Conservation (phyloP, 805 yeast genomes). For the Metschnikowia anglica region DNA sequence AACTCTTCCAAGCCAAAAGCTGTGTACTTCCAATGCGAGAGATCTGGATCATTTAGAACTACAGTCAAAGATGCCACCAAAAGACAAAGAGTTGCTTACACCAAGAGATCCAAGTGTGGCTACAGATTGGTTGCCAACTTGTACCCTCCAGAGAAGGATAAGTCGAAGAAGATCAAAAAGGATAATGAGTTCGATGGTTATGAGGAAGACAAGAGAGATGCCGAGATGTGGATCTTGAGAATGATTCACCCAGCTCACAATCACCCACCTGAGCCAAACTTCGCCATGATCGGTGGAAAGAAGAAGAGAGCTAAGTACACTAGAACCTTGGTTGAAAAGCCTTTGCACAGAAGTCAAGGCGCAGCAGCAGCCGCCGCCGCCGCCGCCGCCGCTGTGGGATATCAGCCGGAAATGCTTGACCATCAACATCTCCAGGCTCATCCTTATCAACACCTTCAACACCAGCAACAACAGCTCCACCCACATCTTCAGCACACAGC, state of each 20-base stretch:
- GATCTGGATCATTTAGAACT: slow-evolving; percentile 46
- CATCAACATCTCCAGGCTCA: slow-evolving; percentile 25
- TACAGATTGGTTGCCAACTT: slow-evolving; percentile 39
- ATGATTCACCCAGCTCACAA: slow-evolving; percentile 48
- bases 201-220: slow-evolving; percentile 23
- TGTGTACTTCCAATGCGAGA: slow-evolving; percentile 47
- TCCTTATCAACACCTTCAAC: slow-evolving; percentile 23
- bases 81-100: slow-evolving; percentile 48
- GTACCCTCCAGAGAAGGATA: slow-evolving; percentile 46
- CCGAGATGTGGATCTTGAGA: slow-evolving; percentile 47
- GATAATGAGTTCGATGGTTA: slow-evolving; percentile 26
- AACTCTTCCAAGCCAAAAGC: slow-evolving; percentile 49
- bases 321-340: slow-evolving; percentile 46
- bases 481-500: slow-evolving; percentile 21
- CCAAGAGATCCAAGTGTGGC: slow-evolving; percentile 47
- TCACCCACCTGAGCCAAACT: slow-evolving; percentile 44
- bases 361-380: slow-evolving; percentile 26
- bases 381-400: slow-evolving; percentile 26
- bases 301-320: slow-evolving; percentile 41
- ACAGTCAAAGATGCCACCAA: slow-evolving; percentile 46
- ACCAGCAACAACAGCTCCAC: slow-evolving; percentile 26
- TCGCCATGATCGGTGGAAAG: slow-evolving; percentile 26
- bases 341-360: slow-evolving; percentile 32
- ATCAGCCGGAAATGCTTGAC: slow-evolving; percentile 25
- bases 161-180: slow-evolving; percentile 32